Evolutionary conservation across 192 early-diverging fungal species (phyloP).

Genomic region (Podila epicladia): DNA sequence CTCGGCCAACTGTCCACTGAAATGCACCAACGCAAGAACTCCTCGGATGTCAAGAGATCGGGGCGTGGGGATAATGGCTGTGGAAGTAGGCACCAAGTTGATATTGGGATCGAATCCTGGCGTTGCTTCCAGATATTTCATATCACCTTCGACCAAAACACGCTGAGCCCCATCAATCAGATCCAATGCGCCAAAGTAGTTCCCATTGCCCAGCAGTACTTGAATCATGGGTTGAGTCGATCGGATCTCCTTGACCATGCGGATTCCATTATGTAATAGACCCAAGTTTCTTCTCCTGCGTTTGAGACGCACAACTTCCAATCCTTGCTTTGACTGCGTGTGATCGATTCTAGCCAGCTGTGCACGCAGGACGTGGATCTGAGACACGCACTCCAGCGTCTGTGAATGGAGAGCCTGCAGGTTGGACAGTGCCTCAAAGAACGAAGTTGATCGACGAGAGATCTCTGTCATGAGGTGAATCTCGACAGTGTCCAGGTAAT

Average conservation of each 20-base stretch:
- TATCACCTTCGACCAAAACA: conserved; percentile 64
- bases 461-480: conserved; percentile 96
- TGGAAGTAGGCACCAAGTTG: conserved; percentile 48
- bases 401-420: conserved; percentile 93
- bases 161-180: conserved; percentile 84
- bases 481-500: conserved; percentile 94
- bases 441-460: conserved; percentile 91
- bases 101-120: conserved; percentile 45
- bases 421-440: conserved; percentile 94
- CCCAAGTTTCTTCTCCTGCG: conserved; percentile 78
- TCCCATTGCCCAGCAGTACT: conserved; percentile 77
- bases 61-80: conserved; percentile 48
- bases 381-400: conserved; percentile 86
- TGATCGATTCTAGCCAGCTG: conserved; percentile 72
- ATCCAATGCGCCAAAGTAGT: conserved; percentile 91
- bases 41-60: conserved; percentile 66
- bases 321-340: conserved; percentile 76
- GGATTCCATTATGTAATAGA: conserved; percentile 73
- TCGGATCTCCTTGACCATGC: conserved; percentile 77
- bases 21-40: conserved; percentile 66
- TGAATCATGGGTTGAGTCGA: conserved; percentile 89
- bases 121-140: conserved; percentile 39
- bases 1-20: conserved; percentile 69
- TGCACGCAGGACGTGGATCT: conserved; percentile 84
- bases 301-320: conserved; percentile 86